phyloP scores from a whole-genome alignment of 2,329 filamentous ascomycete species.

The Cladophialophora exuberans region DNA sequence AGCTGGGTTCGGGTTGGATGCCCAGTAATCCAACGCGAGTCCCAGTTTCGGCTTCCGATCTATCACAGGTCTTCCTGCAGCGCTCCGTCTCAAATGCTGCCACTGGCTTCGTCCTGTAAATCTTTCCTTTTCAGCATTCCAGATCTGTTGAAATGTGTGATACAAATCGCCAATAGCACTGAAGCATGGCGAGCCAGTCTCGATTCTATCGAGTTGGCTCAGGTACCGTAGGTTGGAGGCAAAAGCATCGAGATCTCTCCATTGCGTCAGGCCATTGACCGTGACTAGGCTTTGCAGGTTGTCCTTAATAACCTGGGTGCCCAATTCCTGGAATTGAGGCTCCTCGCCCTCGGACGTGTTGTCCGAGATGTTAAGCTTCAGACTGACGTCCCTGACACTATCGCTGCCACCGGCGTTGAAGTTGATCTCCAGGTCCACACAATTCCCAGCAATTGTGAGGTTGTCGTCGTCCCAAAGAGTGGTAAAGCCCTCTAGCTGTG shows the following conservation, averaged over 20 bases:
- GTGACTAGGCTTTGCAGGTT: slow-evolving; percentile 41
- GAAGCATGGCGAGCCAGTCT: slow-evolving; percentile 50
- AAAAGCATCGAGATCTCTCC: slow-evolving; percentile 41
- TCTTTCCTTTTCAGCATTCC: slow-evolving; percentile 45
- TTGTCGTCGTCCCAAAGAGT: slow-evolving; percentile 52
- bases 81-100: slow-evolving; percentile 46
- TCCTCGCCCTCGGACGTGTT: slow-evolving; percentile 44
- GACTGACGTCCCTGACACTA: slow-evolving; percentile 46
- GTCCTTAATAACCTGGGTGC: slow-evolving; percentile 46
- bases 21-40: slow-evolving; percentile 48
- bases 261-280: slow-evolving; percentile 36
- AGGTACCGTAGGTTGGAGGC: slow-evolving; percentile 49
- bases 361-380: slow-evolving; percentile 47
- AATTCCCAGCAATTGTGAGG: slow-evolving; percentile 49
- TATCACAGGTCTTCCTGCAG: slow-evolving; percentile 46
- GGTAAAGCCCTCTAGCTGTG: slow-evolving; percentile 48
- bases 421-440: slow-evolving; percentile 51
- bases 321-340: slow-evolving; percentile 45
- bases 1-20: slow-evolving; percentile 26
- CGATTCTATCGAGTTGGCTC: slow-evolving; percentile 48
- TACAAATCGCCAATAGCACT: slow-evolving; percentile 50
- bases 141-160: slow-evolving; percentile 46
- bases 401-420: slow-evolving; percentile 44
- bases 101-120: slow-evolving; percentile 38
- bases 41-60: slow-evolving; percentile 46